phyloP scores from a whole-genome alignment of 1,284 basidiomycete genomes.

The Naganishia cerealis region DNA sequence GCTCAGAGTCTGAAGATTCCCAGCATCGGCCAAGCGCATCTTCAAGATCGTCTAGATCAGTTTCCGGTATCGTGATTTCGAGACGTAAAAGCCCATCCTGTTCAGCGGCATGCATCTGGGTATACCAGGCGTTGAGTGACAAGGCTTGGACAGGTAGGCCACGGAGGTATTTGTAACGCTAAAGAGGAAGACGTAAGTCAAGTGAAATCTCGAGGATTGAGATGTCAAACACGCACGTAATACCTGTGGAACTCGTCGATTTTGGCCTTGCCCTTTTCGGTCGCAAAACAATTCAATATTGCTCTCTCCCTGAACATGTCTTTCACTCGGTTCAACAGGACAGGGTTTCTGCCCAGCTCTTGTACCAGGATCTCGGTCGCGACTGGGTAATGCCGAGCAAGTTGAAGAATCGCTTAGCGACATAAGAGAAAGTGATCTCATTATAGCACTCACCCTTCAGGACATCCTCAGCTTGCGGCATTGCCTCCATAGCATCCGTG shows the following conservation, averaged over 20 bases:
- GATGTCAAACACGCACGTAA: slow-evolving; percentile 63
- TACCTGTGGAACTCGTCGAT: slow-evolving; percentile 88
- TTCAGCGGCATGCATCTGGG: slow-evolving; percentile 90
- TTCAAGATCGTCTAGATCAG: slow-evolving; percentile 66
- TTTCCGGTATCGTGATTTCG: slow-evolving; percentile 67
- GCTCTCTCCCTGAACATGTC: slow-evolving; percentile 75
- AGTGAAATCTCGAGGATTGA: not conserved
- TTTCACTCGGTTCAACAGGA: slow-evolving; percentile 78
- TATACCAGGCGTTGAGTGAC: slow-evolving; percentile 72
- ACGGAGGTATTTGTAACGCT: slow-evolving; percentile 94
- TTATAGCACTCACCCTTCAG: slow-evolving; percentile 9
- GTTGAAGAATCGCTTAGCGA: not conserved
- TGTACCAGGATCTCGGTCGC: slow-evolving; percentile 81
- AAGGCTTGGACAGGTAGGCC: slow-evolving; percentile 77
- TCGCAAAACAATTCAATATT: slow-evolving; percentile 78
- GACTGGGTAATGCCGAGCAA: slow-evolving; percentile 30
- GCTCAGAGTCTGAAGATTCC: slow-evolving; percentile 57
- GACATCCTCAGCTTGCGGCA: slow-evolving; percentile 22
- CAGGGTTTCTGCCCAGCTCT: slow-evolving; percentile 89
- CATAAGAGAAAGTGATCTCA: not conserved
- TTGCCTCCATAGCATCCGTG: slow-evolving; percentile 27
- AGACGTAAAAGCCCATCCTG: slow-evolving; percentile 80
- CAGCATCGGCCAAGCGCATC: slow-evolving; percentile 77
- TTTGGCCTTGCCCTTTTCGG: slow-evolving; percentile 83
- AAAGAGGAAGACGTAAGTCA: slow-evolving; percentile 31